Base-by-base conservation (phyloP, 306 rosid species). In the Vachellia collinsii region DNA sequence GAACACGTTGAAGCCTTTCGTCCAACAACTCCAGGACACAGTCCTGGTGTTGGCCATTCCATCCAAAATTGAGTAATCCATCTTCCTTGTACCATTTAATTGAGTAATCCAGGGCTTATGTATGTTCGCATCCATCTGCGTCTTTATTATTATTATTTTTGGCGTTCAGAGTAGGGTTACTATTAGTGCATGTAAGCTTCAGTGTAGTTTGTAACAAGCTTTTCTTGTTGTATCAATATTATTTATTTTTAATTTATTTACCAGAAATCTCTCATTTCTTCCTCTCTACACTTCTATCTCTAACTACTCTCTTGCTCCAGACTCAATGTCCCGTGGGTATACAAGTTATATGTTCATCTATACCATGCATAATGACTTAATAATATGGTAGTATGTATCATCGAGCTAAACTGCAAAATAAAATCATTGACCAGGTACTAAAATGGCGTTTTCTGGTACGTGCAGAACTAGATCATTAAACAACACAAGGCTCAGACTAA, bases 31-130 rank as follows among this genome's bases (percentile, higher is more conserved):
- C 94, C 97, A 2, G 97, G 97, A 6, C 92, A 91, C 50, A 91
- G 95, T 53, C 98, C 97, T 0, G 94, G 98, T 8, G 90, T 89
- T 39, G 98, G 98, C 3, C 97, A 92, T 81, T 81, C 91, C 59
- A 29, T 88, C 77, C n/a, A 42, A 42, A 42, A 42, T 42, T 42
- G 46, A 42, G 46, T 42, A 41, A 41, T 41, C 44, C 44, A 10
- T 41, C 44, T 34, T 37, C 14, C 34, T 39, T n/a, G 7, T 25
- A 53, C 59, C 39, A 51, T 63, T 44, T 56, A 22, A 7, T 78
- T 58, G 13, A 11, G n/a, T n/a, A n/a, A n/a, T n/a, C n/a, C n/a
- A 22, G 43, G 41, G 72, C 64, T 34, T 66, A 11, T 44, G 13
- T 78, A 7, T 44, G 29, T 67, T 66, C 7, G 0, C 13, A 66